A percentile compares a stretch with the other conserved stretches of the same genome.
These are phyloP conservation scores for Austroboletus eburneus DNA, from an alignment of 768 basidiomycete species.

Conservation along the genomic window DNA sequence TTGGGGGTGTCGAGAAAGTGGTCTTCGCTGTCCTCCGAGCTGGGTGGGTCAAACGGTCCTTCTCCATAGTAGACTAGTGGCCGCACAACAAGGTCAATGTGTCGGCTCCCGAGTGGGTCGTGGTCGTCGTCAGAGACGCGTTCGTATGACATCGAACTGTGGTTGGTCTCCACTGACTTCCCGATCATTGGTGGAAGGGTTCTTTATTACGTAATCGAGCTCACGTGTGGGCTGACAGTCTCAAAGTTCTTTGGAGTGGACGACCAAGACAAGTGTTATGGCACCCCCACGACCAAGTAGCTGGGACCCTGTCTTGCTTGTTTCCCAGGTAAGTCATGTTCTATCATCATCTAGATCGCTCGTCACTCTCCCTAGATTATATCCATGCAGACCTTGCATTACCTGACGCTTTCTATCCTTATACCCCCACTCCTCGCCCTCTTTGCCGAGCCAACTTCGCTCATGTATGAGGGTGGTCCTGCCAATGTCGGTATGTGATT, in stretches of 20 bases:
- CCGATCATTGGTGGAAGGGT: constrained; percentile 3
- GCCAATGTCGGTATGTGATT: constrained; percentile 65
- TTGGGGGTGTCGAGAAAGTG: constrained; percentile 45
- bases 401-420: constrained; percentile 80
- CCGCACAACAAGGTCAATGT: constrained; percentile 17
- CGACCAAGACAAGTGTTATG: constrained; percentile 24
- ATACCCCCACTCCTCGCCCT: constrained; percentile 72
- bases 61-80: constrained; percentile 64
- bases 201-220: constrained; percentile 9
- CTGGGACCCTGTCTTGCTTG: constrained; percentile 87
- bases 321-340: constrained; percentile 64
- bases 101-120: too few relatives aligned
- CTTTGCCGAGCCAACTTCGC: constrained; percentile 69
- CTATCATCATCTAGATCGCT: not conserved
- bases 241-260: not conserved
- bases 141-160: too few relatives aligned
- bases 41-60: constrained; percentile 72
- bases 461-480: constrained; percentile 73
- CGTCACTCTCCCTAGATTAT: constrained; percentile 61
- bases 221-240: constrained; percentile 12
- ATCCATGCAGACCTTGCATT: constrained; percentile 89
- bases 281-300: constrained; percentile 43
- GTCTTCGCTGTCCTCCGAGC: constrained; percentile 65
- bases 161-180: too few relatives aligned
- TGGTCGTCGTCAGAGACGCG: constrained; percentile 25